Conservation (phyloP, 768 basidiomycete species). For the Boletus vermiculosoides region DNA sequence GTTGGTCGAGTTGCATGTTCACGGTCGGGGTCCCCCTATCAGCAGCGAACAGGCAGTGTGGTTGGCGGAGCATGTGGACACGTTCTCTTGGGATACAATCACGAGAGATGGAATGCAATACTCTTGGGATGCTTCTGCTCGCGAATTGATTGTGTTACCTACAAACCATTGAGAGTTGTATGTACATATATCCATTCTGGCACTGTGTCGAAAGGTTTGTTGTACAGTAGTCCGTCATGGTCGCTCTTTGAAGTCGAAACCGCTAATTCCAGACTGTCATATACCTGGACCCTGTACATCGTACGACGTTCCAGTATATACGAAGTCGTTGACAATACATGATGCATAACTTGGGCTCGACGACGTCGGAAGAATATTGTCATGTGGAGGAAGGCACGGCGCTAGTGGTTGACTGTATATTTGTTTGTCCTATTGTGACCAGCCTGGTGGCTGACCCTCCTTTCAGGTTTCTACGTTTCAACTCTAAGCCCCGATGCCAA, state of each 20-base stretch:
- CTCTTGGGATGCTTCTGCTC: background rate
- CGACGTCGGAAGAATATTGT: background rate
- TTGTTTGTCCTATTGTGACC: too few species aligned
- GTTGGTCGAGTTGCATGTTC: slow-evolving; percentile 4
- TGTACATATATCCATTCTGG: background rate
- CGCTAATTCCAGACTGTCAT: background rate
- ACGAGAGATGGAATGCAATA: slow-evolving; percentile 3
- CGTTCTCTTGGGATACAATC: slow-evolving; percentile 7
- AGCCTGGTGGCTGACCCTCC: too few species aligned
- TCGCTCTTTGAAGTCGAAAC: background rate
- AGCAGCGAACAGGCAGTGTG: slow-evolving; percentile 1
- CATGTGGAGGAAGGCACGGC: background rate
- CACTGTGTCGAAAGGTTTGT: background rate
- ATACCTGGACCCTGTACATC: background rate
- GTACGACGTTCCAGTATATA: too few species aligned
- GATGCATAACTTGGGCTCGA: background rate
- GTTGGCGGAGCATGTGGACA: slow-evolving; percentile 3
- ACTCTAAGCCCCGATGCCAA: background rate
- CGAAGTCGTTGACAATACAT: too few species aligned
- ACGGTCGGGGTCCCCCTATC: slow-evolving; percentile 4
- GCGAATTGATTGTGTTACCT: background rate
- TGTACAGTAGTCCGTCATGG: background rate
- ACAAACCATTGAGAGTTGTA: background rate
- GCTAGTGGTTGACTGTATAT: too few species aligned
- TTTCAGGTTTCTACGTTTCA: too few species aligned